phyloP scores from a whole-genome alignment of 2,329 filamentous ascomycete species.

The Colletotrichum gigasporum region DNA sequence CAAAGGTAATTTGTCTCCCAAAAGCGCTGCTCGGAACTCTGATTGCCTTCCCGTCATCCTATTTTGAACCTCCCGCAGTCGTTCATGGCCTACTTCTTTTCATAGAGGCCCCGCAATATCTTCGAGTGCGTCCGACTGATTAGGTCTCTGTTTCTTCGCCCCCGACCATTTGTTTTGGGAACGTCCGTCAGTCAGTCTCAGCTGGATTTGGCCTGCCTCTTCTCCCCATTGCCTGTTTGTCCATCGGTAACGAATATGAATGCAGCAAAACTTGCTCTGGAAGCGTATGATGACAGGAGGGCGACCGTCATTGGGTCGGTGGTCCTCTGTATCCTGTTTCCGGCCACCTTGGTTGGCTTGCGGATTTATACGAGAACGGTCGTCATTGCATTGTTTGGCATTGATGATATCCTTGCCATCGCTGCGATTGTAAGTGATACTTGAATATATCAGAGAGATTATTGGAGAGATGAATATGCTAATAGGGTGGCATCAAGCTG shows the following conservation, averaged over 20 bases:
- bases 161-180: no score
- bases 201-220: not conserved
- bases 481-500: constrained; percentile 10
- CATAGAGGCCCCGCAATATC: no score
- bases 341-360: constrained; percentile 32
- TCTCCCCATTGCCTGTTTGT: not conserved
- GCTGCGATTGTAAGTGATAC: constrained; percentile 35
- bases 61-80: not conserved
- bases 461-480: constrained; percentile 9
- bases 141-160: no score
- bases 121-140: no score
- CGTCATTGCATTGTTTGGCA: constrained; percentile 37
- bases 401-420: constrained; percentile 39
- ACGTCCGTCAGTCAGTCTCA: no score
- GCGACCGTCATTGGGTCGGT: constrained; percentile 31
- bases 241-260: no score
- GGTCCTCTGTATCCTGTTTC: constrained; percentile 33
- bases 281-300: constrained; percentile 22
- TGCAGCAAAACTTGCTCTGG: not conserved
- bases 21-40: not conserved
- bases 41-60: not conserved
- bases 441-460: no score
- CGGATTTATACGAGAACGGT: constrained; percentile 37
- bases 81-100: not conserved
- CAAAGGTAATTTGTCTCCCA: not conserved